Conservation (phyloP, 306 rosid genomes). For the Canavalia ensiformis region DNA sequence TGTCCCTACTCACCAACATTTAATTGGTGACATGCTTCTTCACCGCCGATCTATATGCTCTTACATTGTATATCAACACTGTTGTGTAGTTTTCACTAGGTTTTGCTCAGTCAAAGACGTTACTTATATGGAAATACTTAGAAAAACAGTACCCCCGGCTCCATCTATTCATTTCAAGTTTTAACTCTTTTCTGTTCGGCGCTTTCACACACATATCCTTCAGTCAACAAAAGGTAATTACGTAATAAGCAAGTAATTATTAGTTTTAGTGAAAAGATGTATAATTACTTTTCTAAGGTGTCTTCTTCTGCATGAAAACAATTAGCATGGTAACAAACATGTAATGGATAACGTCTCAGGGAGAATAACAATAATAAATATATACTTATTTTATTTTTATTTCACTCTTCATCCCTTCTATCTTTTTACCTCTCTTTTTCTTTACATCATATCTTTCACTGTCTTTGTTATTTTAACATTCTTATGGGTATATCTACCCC, state of each 20-base stretch:
- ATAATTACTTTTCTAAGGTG: neutral
- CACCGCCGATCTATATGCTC: slow-evolving; percentile 31
- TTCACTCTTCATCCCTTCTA: too few relatives aligned
- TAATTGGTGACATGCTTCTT: slow-evolving; percentile 22
- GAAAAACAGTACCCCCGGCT: neutral
- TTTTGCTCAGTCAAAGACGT: slow-evolving; percentile 72
- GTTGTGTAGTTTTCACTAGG: slow-evolving; percentile 14
- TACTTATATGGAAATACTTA: slow-evolving; percentile 36
- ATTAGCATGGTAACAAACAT: neutral
- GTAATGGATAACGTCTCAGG: neutral
- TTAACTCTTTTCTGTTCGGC: neutral
- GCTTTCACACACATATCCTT: neutral
- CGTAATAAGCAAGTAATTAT: slow-evolving; percentile 11
- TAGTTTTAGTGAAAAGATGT: neutral
- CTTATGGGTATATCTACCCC: too few relatives aligned
- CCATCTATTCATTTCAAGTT: slow-evolving; percentile 26
- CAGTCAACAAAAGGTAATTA: slow-evolving; percentile 13
- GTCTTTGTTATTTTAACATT: too few relatives aligned
- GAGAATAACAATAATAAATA: neutral
- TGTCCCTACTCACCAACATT: slow-evolving; percentile 31
- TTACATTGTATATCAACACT: slow-evolving; percentile 46
- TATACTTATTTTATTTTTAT: too few relatives aligned
- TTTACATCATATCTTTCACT: too few relatives aligned
- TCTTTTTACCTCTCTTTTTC: too few relatives aligned
- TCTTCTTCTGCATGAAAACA: slow-evolving; percentile 13